These are phyloP conservation scores for Jamesozyma piceae DNA, from an alignment of 805 yeast species.

Conservation along the genomic window DNA sequence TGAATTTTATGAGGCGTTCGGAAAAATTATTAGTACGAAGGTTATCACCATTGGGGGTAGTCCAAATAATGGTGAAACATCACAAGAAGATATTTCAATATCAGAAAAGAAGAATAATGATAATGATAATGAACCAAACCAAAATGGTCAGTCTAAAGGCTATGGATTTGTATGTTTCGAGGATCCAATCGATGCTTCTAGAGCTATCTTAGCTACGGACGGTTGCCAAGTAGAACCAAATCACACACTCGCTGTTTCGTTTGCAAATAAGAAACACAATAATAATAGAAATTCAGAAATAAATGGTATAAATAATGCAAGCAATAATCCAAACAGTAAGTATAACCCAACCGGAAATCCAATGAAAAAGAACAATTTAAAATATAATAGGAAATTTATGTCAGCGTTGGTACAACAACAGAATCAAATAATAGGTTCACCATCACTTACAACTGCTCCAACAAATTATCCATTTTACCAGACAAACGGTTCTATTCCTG, in stretches of 20 bases:
- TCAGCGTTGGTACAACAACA: constrained; percentile 22
- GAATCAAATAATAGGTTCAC: not conserved
- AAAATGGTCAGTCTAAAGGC: constrained; percentile 43
- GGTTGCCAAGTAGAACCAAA: constrained; percentile 36
- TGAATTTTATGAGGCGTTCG: constrained; percentile 37
- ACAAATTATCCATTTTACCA: not conserved
- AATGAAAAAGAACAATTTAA: not conserved
- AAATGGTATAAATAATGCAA: not conserved
- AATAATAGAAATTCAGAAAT: not conserved
- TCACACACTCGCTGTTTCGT: constrained; percentile 53
- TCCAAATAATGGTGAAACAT: constrained; percentile 6
- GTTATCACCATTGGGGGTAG: constrained; percentile 40
- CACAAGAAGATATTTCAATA: not conserved
- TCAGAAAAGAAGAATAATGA: too few relatives aligned
- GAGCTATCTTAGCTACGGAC: constrained; percentile 51
- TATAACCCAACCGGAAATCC: not conserved
- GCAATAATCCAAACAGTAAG: not conserved
- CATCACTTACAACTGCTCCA: too few relatives aligned
- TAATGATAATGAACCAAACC: not conserved
- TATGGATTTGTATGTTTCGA: constrained; percentile 77
- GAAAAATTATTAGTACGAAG: constrained; percentile 46
- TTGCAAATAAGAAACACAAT: constrained; percentile 45
- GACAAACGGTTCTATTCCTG: not conserved
- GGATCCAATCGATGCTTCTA: constrained; percentile 53
- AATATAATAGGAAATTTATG: constrained; percentile 22